These are phyloP conservation scores for Margaritispora aquatica DNA, from an alignment of 495 filamentous ascomycete genomes.

Conservation along the genomic window DNA sequence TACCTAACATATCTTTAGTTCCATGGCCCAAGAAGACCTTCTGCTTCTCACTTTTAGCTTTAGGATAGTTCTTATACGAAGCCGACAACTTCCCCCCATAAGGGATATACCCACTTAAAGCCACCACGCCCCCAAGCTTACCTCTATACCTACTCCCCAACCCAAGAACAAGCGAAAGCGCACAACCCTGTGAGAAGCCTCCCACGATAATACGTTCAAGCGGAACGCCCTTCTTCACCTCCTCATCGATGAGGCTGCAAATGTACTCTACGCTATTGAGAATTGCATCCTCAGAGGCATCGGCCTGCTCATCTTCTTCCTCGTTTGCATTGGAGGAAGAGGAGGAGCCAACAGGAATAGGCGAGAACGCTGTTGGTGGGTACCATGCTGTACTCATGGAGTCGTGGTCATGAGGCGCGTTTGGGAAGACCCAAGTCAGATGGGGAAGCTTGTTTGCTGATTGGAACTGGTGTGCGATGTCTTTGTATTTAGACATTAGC, in stretches of 20 bases:
- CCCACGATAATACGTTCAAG: conserved; percentile 33
- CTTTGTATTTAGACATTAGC: conserved; percentile 1
- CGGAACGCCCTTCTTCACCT: conserved; percentile 29
- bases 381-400: conserved; percentile 35
- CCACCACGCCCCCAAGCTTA: conserved; percentile 31
- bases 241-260: conserved; percentile 31
- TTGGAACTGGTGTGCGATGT: conserved; percentile 33
- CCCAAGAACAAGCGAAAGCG: conserved; percentile 30
- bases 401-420: conserved; percentile 34
- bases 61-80: neutral
- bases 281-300: conserved; percentile 32
- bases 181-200: conserved; percentile 38
- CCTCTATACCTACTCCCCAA: conserved; percentile 30
- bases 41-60: conserved; percentile 6
- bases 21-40: conserved; percentile 21
- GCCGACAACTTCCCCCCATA: conserved; percentile 2
- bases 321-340: neutral
- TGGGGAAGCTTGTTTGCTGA: conserved; percentile 32
- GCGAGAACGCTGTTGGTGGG: conserved; percentile 28
- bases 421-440: conserved; percentile 36
- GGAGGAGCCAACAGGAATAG: conserved; percentile 24
- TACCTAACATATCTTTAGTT: conserved; percentile 20
- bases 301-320: conserved; percentile 20
- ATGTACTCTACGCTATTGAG: conserved; percentile 31
- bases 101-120: conserved; percentile 36